Evolutionary conservation across 768 basidiomycete species (phyloP).

Genomic region (Trametes maxima): DNA sequence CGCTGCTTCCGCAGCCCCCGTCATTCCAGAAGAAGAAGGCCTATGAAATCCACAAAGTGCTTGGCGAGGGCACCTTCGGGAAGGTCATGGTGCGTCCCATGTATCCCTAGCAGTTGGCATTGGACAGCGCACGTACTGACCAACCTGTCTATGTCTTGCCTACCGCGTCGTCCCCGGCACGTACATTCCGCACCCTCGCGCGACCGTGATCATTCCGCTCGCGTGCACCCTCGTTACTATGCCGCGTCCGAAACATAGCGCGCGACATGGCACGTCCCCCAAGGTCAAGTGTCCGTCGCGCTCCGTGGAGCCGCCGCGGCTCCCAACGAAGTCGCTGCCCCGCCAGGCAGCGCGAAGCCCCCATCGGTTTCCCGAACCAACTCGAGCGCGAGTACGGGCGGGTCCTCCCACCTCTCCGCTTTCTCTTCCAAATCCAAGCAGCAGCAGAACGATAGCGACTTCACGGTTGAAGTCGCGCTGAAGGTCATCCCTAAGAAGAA

Average conservation of each 20-base stretch:
- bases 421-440: slow-evolving; percentile 18
- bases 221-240: neutral
- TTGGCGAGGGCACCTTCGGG: slow-evolving; percentile 88
- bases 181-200: no score
- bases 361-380: slow-evolving; percentile 14
- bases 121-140: no score
- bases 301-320: slow-evolving; percentile 58
- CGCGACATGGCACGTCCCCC: slow-evolving; percentile 79
- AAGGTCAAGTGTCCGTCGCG: slow-evolving; percentile 56
- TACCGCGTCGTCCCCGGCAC: no score
- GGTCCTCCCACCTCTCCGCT: slow-evolving; percentile 19
- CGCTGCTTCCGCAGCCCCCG: slow-evolving; percentile 76
- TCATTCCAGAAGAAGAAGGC: slow-evolving; percentile 86
- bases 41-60: slow-evolving; percentile 69
- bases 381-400: slow-evolving; percentile 17
- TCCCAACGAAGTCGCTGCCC: neutral
- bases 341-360: neutral
- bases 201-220: neutral
- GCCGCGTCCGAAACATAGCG: slow-evolving; percentile 40
- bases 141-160: no score
- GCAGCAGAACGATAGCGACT: slow-evolving; percentile 5
- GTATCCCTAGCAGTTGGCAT: no score
- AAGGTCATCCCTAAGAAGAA: slow-evolving; percentile 96
- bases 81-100: slow-evolving; percentile 74
- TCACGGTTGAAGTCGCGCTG: slow-evolving; percentile 74